Evolutionary conservation across 768 basidiomycete species (phyloP).

Genomic region (Dioszegia aurantiaca): DNA sequence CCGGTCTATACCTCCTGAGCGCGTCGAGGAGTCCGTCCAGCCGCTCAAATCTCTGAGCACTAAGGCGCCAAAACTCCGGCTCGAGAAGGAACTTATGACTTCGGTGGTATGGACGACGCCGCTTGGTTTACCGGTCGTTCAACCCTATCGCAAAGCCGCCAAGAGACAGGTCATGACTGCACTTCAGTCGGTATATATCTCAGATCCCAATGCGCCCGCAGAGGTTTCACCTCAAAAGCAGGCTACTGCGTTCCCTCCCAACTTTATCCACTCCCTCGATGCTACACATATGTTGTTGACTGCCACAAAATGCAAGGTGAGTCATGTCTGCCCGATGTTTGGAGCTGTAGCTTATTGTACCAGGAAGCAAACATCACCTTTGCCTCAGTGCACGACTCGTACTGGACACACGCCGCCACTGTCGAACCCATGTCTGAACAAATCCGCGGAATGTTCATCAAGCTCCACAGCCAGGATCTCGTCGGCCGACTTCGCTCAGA

Average conservation of each 20-base stretch:
- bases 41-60: background rate
- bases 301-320: constrained; percentile 74
- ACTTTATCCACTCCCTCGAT: constrained; percentile 95
- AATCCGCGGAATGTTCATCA: constrained; percentile 90
- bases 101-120: constrained; percentile 95
- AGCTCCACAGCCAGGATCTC: constrained; percentile 83
- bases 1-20: constrained; percentile 12
- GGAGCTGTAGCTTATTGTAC: constrained; percentile 13
- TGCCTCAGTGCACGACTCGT: constrained; percentile 96
- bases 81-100: constrained; percentile 89
- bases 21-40: constrained; percentile 9
- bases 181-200: constrained; percentile 82
- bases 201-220: constrained; percentile 73
- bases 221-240: constrained; percentile 85
- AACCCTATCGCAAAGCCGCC: constrained; percentile 83
- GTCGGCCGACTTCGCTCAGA: constrained; percentile 69
- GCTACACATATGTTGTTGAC: constrained; percentile 99
- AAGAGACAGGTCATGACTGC: constrained; percentile 79
- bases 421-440: constrained; percentile 84
- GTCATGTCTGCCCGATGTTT: constrained; percentile 9
- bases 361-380: constrained; percentile 75
- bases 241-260: constrained; percentile 95
- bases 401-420: constrained; percentile 90
- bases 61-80: constrained; percentile 46
- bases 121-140: constrained; percentile 90